Evolutionary conservation across 75 land plant species (phyloP), one percentile per base, ranked within the genome.

Genomic region (Larix kaempferi): DNA sequence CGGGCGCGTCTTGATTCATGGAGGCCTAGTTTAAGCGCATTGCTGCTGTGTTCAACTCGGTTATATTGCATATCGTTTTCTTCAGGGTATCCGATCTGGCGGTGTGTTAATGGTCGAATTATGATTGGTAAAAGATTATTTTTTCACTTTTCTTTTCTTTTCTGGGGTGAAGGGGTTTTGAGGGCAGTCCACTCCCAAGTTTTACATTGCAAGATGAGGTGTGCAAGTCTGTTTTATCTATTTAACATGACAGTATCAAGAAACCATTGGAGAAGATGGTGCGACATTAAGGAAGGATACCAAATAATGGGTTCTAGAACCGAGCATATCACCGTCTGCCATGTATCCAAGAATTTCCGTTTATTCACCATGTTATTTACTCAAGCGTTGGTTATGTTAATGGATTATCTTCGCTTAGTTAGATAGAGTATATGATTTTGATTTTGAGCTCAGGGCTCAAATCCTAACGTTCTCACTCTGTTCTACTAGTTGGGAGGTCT

Each of bases 81-180:
- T 16, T 65, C 41, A 15, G 69, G 69, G 69, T 33, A 65, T 65
- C 41, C n/a, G 72, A n/a, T 69, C n/a, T 69, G 21, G 21, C 19
- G 1, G 44, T 37, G 7, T 67, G 16, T 19, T 66, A 22, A 21
- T 67, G 7, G 71, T n/a, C 41, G 25, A 19, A 69, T 41, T n/a
- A 17, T 35, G 6, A 39, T 39, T 39, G 72, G 23, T 49, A 11
- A 10, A 11, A 49, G 54, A 49, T 49, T 10, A 49, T 0, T 49
- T 49, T 49, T 44, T 44, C 49, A 0, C 49, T 49, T 11, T 2
- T 10, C 54, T 49, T 49, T 49, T 49, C 54, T 49, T 49, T 49
- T 49, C 12, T 49, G 54, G 54, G 54, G 54, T 10, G 54, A 10
- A 12, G 54, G 49, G 54, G 54, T 49, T 49, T 49, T 49, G 54